Percentiles rank a stretch among this genome's conserved stretches.
These are phyloP conservation scores for Penicillium sp. DNA, from an alignment of 2,329 filamentous ascomycete species.

Conservation along the genomic window DNA sequence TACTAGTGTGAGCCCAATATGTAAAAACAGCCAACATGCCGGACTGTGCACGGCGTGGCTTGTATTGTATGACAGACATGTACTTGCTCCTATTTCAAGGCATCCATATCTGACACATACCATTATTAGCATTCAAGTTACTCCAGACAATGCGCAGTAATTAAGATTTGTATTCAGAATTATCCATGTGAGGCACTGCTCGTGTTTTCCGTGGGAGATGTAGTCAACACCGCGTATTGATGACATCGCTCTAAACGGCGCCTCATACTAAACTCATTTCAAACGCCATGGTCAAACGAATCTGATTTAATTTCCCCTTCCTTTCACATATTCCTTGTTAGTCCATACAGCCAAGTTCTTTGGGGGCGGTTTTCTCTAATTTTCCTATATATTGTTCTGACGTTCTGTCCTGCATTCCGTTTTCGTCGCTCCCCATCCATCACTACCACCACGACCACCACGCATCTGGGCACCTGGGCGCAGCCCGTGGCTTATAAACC, in stretches of 20 bases:
- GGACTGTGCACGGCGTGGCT: no score
- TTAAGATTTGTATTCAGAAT: not conserved
- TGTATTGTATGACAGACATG: no score
- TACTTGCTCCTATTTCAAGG: no score
- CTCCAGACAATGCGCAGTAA: not conserved
- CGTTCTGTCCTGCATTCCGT: not conserved
- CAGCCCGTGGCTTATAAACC: not conserved
- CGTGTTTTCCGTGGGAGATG: conserved; percentile 1
- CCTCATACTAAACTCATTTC: no score
- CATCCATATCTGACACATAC: no score
- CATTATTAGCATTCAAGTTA: not conserved
- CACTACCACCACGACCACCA: not conserved
- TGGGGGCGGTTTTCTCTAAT: not conserved
- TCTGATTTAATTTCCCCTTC: not conserved
- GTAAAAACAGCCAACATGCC: no score
- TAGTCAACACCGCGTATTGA: conserved; percentile 20
- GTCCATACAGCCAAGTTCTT: not conserved
- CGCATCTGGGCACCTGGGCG: not conserved
- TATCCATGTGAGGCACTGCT: not conserved
- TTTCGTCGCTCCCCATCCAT: not conserved
- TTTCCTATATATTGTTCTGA: not conserved
- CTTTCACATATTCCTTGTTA: not conserved
- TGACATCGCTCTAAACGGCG: conserved; percentile 13
- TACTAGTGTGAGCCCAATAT: no score
- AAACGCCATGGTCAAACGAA: not conserved